Conservation (phyloP, 169 alveolate species). For the Cryptosporidium meleagridis region DNA sequence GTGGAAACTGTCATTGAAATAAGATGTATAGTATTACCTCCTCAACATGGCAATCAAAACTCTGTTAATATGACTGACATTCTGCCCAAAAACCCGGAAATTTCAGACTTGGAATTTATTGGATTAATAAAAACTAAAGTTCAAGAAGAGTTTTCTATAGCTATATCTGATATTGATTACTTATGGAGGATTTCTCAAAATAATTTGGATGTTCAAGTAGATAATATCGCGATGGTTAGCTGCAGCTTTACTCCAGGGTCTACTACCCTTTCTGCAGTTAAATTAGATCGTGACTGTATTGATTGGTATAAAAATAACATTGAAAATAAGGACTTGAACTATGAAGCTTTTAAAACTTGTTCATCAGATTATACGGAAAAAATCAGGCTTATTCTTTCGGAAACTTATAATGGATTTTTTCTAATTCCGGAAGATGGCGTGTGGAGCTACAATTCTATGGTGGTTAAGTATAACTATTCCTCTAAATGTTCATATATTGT, state of each 20-base stretch:
- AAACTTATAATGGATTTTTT: constrained; percentile 97
- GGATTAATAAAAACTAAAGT: constrained; percentile 49
- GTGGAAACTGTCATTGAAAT: constrained; percentile 89
- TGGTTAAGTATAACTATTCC: constrained; percentile 82
- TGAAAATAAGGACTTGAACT: constrained; percentile 67
- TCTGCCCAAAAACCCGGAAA: constrained; percentile 90
- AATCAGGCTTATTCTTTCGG: constrained; percentile 96
- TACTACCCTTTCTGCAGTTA: constrained; percentile 95
- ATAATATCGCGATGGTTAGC: constrained; percentile 81
- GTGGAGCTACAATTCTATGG: constrained; percentile 99
- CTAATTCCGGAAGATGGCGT: constrained; percentile 98
- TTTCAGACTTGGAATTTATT: constrained; percentile 51
- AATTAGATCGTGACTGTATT: constrained; percentile 92
- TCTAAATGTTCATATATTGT: constrained; percentile 81
- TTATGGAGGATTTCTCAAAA: constrained; percentile 28
- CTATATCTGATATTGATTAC: constrained; percentile 22
- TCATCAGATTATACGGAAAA: constrained; percentile 83
- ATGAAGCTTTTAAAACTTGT: not conserved
- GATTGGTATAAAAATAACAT: constrained; percentile 91
- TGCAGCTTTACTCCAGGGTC: constrained; percentile 97
- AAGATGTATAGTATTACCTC: constrained; percentile 95
- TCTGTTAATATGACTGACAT: constrained; percentile 90
- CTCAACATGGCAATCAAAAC: constrained; percentile 97
- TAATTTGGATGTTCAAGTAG: constrained; percentile 20
- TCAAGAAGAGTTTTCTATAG: constrained; percentile 15